Conservation (phyloP, 805 yeast species). For the Yueomyces sinensis region DNA sequence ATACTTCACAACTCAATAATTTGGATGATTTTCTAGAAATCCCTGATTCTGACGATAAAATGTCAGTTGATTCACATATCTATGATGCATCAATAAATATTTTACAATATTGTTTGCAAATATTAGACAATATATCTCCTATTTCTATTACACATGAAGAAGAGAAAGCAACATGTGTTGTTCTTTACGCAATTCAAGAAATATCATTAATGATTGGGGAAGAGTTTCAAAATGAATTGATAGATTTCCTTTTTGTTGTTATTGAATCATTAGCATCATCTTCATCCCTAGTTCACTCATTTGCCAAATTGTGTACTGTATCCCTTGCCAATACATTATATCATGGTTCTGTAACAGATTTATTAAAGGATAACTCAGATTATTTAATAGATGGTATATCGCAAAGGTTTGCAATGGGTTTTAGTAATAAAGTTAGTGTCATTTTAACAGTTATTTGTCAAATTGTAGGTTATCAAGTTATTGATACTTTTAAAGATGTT, state of each 20-base stretch:
- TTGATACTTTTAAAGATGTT: conserved; percentile 59
- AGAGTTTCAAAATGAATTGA: conserved; percentile 41
- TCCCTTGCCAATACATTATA: conserved; percentile 41
- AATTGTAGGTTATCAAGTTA: conserved; percentile 53
- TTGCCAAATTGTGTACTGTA: conserved; percentile 39
- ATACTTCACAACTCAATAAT: too few species aligned
- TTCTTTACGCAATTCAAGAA: conserved; percentile 9
- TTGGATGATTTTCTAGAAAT: too few species aligned
- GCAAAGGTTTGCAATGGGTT: conserved; percentile 49
- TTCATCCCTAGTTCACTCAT: conserved; percentile 30
- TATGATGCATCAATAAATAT: conserved; percentile 18
- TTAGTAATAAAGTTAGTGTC: conserved; percentile 61
- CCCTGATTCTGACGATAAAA: too few species aligned
- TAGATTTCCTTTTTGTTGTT: conserved; percentile 61
- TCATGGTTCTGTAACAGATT: conserved; percentile 37
- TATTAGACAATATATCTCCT: conserved; percentile 26
- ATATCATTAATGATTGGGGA: conserved; percentile 11
- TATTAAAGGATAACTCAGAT: conserved; percentile 61
- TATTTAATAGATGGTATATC: conserved; percentile 75
- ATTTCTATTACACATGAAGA: conserved; percentile 8
- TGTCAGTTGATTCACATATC: not conserved
- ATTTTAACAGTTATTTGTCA: conserved; percentile 57
- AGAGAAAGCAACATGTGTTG: conserved; percentile 12
- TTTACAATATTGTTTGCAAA: conserved; percentile 29
- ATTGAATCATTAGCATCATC: conserved; percentile 58